Evolutionary conservation across 2,329 filamentous ascomycete species (phyloP), one percentile per base, ranked within the genome.

Genomic region (Paracoccidioides brasiliensis): DNA sequence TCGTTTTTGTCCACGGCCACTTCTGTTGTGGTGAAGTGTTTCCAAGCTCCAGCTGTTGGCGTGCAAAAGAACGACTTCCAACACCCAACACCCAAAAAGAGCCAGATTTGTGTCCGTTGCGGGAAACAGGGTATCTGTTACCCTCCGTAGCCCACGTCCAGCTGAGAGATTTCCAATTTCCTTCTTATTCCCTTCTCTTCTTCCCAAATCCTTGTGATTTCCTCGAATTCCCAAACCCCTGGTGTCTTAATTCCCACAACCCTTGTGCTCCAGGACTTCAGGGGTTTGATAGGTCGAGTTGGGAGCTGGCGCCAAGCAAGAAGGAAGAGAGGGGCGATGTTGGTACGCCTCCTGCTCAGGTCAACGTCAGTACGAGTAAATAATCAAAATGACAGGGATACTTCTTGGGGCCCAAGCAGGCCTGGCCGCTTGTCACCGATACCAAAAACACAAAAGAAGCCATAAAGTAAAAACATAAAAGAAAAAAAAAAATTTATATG

Each of bases 221-320:
- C 46, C 46, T 49, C 46, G n/a, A 49, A 37, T 52, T 52, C 49
- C 28, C 40, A 41, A 22, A 43, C 14, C 50, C 40, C 32, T 38
- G 50, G n/a, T 5, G 50, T 52, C 50, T 52, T 41, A 40, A 48
- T 49, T 49, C 46, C 46, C 46, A 49, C 46, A 49, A 52, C 50
- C 37, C 46, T 49, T 37, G 45, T 35, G 7, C 46, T 15, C n/a
- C 46, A 37, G 37, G 4, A 9, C 22, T 37, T 37, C 46, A 37
- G 46, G n/a, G 7, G 12, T 22, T n/a, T 49, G 46, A 49, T 49
- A 49, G 46, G 46, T 14, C 14, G n/a, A 22, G 45, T 35, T n/a
- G 45, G 30, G 7, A 37, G 35, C 35, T 49, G 46, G 32, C 6
- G 46, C 46, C 46, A 49, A 49, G 46, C 15, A 32, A n/a, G 33